Evolutionary conservation across 257 asterid genomes (phyloP).

Genomic region (Fraxinus cuspidata): DNA sequence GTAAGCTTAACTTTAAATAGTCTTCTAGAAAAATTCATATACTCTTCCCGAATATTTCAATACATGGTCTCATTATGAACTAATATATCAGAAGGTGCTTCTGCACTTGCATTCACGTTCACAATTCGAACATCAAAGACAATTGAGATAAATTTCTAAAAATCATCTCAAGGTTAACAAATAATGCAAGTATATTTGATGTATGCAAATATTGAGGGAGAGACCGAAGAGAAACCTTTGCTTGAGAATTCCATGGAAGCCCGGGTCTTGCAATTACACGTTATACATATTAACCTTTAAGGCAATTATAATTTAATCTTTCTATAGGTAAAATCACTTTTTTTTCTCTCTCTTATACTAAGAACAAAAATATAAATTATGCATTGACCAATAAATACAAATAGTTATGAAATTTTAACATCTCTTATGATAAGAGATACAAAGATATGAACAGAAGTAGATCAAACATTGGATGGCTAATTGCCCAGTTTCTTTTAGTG

Average conservation of each 20-base stretch:
- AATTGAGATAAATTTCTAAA: background rate
- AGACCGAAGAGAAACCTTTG: conserved; percentile 54
- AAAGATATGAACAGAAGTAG: too few species aligned
- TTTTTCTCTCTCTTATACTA: too few species aligned
- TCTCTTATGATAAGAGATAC: too few species aligned
- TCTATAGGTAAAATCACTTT: too few species aligned
- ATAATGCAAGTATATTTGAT: background rate
- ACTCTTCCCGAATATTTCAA: background rate
- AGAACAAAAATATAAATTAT: background rate
- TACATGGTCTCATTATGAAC: background rate
- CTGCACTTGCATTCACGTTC: background rate
- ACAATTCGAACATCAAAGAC: background rate
- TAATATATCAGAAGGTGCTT: background rate
- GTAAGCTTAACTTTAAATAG: background rate
- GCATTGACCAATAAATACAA: conserved; percentile 2
- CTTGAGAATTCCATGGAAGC: conserved; percentile 85
- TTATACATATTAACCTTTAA: too few species aligned
- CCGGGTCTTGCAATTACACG: conserved; percentile 32
- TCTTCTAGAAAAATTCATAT: background rate
- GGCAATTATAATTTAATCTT: too few species aligned
- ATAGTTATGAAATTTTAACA: background rate
- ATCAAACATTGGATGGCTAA: background rate
- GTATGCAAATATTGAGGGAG: background rate
- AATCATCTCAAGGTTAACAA: background rate
- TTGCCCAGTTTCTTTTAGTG: background rate